Evolutionary conservation across 345 rosid genomes (phyloP), one percentile per base, ranked within the genome.

Genomic region (Syzygium aqueum): DNA sequence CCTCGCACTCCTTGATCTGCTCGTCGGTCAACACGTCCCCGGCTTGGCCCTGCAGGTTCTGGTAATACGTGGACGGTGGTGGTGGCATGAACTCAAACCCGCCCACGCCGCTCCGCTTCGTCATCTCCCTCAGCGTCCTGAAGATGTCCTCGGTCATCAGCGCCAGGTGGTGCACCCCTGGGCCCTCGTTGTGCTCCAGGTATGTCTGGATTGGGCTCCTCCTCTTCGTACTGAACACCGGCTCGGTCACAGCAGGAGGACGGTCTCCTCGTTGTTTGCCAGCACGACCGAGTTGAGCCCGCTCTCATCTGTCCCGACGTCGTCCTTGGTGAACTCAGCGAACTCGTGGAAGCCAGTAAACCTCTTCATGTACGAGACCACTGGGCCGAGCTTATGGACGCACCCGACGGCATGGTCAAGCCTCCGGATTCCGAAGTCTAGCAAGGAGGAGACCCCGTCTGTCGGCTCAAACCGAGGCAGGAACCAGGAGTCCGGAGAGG

Each of bases 81-180:
- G 96, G 91, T 4, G 98, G 98, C 98, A 97, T 97, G 89, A 96
- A 97, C 85, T 97, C 98, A 54, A 97, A 97, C 3, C 98, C 97
- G 23, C 99, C 99, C 3, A 94, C 89, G 19, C 91, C 84, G 30
- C 96, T 94, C 51, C 98, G 90, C 93, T 91, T 92, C 88, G 93
- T 85, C 99, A 96, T 97, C 91, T 96, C 98, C 85, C 96, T 93
- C 28, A 96, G 83, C 1, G 99, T 96, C 85, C 88, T 89, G 88
- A 97, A 96, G 25, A 97, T 97, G 85, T 97, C 96, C 88, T 93
- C 96, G 33, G 92, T 93, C 92, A 86, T 89, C 86, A 97, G 80
- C 19, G 97, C 98, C 89, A 97, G 84, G 89, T 97, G 98, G 90
- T 97, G 99, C 59, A 97, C 53, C 33, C 98, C 97, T 4, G 96